Base-by-base conservation (phyloP, 2,329 filamentous ascomycete genomes). In the Phoma sp. region DNA sequence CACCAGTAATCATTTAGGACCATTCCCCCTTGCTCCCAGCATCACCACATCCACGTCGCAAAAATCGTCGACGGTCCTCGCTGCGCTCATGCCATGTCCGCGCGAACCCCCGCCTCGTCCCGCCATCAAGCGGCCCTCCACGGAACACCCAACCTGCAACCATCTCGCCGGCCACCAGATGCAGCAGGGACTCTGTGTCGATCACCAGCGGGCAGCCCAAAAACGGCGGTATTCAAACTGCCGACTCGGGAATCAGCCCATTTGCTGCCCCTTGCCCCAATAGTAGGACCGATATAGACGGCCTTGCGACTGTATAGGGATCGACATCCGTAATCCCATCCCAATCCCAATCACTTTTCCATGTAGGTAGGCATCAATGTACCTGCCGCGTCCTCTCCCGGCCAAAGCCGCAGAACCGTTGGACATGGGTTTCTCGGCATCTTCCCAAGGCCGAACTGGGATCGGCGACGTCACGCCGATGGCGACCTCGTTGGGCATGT, bases 381-480 rank as follows among this genome's bases (percentile, higher is more conserved):
- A 7, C 27, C 29, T 41, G 37, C 46, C 37, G 37, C 22, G n/a
- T 27, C 25, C 9, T 27, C 25, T 27, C 4, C 6, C 6, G 6
- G 49, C 36, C 49, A 41, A 36, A 36, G 49, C 49, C n/a, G n/a
- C n/a, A n/a, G 41, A n/a, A 43, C 49, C 43, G 50, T 41, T 46
- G 17, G 27, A 24, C 43, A 40, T 29, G 49, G 41, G 2, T 37
- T 43, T n/a, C 7, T 45, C 50, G 43, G 43, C 50, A 15, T 40
- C 22, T 3, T 35, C 9, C 15, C 13, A 29, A 38, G 19, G 49
- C 41, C 49, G 41, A 25, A 22, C 49, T 31, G 41, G 49, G 49
- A 52, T 46, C 43, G 49, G 49, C 3, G 50, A 19, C 3, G 22
- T 45, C 7, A 17, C 41, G 43, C 50, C 43, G 43, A 46, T 33